Evolutionary conservation across 2,329 filamentous ascomycete species (phyloP), one percentile per base, ranked within the genome.

Genomic region (Geosmithia morbida): DNA sequence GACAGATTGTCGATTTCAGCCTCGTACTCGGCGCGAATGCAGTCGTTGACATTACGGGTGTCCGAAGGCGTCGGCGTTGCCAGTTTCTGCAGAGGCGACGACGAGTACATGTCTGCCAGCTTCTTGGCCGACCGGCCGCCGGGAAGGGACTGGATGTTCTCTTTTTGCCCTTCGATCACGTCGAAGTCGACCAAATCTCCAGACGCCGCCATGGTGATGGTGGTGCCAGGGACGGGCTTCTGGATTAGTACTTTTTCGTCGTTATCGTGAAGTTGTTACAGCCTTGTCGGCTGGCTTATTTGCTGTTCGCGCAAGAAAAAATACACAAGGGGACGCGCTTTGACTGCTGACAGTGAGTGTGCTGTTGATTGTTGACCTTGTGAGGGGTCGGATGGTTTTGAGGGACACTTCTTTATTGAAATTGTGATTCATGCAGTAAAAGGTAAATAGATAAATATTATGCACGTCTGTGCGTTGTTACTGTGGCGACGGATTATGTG

Each of bases 131-230:
- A 97, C 53, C 92, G 72, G 19, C 76, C 92, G 52, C 87, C 85
- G 16, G 90, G 89, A 13, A 98, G 75, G 19, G 88, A 82, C 65
- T 96, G 89, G 48, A 98, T 96, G 66, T 98, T 98, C 68, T 98
- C 92, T 67, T 98, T 98, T 57, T 96, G 89, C 44, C 78, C 79
- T 68, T 98, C 92, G 66, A 98, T 96, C 52, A 96, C 77, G 57
- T 94, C 85, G 68, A 98, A 97, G 67, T 80, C 69, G 60, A 83
- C 78, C 40, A 79, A 64, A 54, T 82, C 76, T 50, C 66, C 65
- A 51, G 67, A 63, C 39, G 56, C 55, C 52, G 69, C 67, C 68
- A 79, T 79, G 57, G 57, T 64, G 43, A 17, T 26, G 43, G 43
- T 19, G 11, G 43, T 44, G 26, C 33, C 14, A 16, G 11, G 33